A percentile compares a stretch with the other conserved stretches of the same genome.
Evolutionary conservation across 805 yeast genomes (phyloP).

Genomic region (Saccharomyces kudriavzevii): DNA sequence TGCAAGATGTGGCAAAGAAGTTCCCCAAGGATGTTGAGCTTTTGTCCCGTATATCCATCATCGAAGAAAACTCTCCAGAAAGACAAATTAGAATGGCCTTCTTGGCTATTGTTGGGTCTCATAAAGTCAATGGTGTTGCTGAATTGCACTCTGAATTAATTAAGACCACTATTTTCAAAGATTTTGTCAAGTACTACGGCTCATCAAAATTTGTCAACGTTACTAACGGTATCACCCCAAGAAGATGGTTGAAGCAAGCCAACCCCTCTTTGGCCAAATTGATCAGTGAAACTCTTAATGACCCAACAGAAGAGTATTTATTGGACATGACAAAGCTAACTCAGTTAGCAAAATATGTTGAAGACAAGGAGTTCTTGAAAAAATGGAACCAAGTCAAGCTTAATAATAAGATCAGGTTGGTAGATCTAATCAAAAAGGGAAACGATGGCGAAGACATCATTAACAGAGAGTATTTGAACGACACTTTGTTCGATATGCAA

Average conservation of each 20-base stretch:
- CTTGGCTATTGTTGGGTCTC: slow-evolving; percentile 86
- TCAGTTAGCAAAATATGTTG: slow-evolving; percentile 54
- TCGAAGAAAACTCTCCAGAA: slow-evolving; percentile 65
- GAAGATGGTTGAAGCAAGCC: slow-evolving; percentile 94
- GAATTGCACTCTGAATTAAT: slow-evolving; percentile 89
- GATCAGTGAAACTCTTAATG: slow-evolving; percentile 54
- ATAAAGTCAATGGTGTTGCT: slow-evolving; percentile 92
- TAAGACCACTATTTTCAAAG: slow-evolving; percentile 81
- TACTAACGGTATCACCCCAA: slow-evolving; percentile 91
- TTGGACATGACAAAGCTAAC: slow-evolving; percentile 61
- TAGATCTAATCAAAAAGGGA: slow-evolving; percentile 54
- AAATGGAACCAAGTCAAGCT: slow-evolving; percentile 67
- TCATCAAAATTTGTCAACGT: slow-evolving; percentile 79
- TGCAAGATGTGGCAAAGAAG: slow-evolving; percentile 61
- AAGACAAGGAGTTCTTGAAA: slow-evolving; percentile 58
- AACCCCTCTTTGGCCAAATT: slow-evolving; percentile 73
- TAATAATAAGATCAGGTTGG: slow-evolving; percentile 59
- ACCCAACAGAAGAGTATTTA: slow-evolving; percentile 59
- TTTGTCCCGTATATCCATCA: slow-evolving; percentile 64
- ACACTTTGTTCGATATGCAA: slow-evolving; percentile 80
- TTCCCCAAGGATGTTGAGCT: slow-evolving; percentile 68
- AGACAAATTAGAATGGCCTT: slow-evolving; percentile 89
- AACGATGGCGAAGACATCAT: slow-evolving; percentile 49
- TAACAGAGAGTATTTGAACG: slow-evolving; percentile 46
- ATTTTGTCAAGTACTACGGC: slow-evolving; percentile 80